Percentiles rank a stretch among this genome's conserved stretches.
These are phyloP conservation scores for Porcisia deanei DNA, from an alignment of 208 protist species.

Conservation along the genomic window DNA sequence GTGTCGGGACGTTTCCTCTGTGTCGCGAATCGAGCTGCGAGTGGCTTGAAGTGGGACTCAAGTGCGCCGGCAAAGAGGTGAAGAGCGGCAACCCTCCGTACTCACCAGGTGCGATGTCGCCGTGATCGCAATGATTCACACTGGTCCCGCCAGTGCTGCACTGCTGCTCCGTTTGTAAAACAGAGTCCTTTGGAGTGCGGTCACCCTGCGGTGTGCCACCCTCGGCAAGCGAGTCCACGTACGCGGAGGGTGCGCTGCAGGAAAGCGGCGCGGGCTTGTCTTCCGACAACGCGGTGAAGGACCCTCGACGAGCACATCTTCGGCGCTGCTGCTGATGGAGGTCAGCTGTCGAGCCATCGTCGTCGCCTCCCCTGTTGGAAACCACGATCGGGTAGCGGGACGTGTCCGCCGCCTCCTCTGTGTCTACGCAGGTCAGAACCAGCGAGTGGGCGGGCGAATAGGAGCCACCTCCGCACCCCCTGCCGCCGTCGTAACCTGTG, in stretches of 20 bases:
- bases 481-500: neutral
- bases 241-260: slow-evolving; percentile 3
- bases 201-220: slow-evolving; percentile 5
- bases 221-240: slow-evolving; percentile 4
- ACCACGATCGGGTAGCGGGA: slow-evolving; percentile 28
- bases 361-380: slow-evolving; percentile 2
- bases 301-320: neutral
- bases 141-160: neutral
- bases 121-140: neutral
- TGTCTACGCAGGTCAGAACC: slow-evolving; percentile 18
- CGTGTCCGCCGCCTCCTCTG: slow-evolving; percentile 28
- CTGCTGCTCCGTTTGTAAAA: neutral
- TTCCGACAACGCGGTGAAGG: neutral
- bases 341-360: neutral
- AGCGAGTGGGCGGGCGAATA: slow-evolving; percentile 6
- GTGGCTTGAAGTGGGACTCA: neutral
- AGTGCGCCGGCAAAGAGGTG: neutral
- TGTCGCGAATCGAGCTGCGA: neutral
- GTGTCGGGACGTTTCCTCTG: neutral
- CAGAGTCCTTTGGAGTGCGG: neutral
- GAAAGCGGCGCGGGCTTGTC: neutral
- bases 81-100: neutral
- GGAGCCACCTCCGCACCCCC: neutral
- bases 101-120: neutral
- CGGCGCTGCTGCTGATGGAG: neutral